Percentiles rank a stretch among this genome's conserved stretches.
Evolutionary conservation across 2,329 filamentous ascomycete species (phyloP).

Genomic region (Cordyceps pruinosa): DNA sequence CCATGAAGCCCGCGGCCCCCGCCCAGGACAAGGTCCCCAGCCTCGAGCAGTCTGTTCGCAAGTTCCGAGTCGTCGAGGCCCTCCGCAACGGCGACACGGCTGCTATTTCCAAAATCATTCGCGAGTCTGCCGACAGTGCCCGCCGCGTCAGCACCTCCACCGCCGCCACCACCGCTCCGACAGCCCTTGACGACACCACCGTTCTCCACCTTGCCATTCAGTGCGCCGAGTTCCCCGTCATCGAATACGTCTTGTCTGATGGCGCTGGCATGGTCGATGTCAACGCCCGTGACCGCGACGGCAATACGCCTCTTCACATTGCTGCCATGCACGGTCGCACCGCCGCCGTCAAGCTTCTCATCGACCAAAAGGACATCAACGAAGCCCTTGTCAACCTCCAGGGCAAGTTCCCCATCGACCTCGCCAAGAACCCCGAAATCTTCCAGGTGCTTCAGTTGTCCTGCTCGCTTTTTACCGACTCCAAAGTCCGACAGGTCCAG

Average conservation of each 20-base stretch:
- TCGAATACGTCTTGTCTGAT: constrained; percentile 88
- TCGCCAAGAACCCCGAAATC: constrained; percentile 87
- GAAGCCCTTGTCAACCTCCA: constrained; percentile 80
- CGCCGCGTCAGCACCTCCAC: constrained; percentile 50
- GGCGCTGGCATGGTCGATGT: constrained; percentile 64
- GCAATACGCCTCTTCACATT: constrained; percentile 87
- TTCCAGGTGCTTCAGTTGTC: constrained; percentile 92
- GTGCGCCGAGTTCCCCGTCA: constrained; percentile 84
- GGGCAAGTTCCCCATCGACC: constrained; percentile 77
- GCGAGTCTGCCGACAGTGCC: constrained; percentile 51
- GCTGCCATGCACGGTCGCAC: constrained; percentile 76
- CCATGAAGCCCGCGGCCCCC: background rate
- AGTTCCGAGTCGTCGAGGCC: constrained; percentile 91
- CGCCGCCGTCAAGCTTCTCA: constrained; percentile 72
- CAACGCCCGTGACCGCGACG: constrained; percentile 86
- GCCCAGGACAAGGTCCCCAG: constrained; percentile 42
- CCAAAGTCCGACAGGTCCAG: constrained; percentile 78
- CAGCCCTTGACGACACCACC: constrained; percentile 69
- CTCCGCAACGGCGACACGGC: constrained; percentile 84
- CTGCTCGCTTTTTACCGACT: constrained; percentile 81
- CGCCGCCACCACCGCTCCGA: constrained; percentile 32
- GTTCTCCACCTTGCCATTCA: constrained; percentile 92
- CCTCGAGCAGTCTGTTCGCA: constrained; percentile 88
- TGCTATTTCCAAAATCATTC: constrained; percentile 79
- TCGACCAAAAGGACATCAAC: constrained; percentile 79